Evolutionary conservation across 345 rosid species (phyloP).

Genomic region (Eutrema japonicum): DNA sequence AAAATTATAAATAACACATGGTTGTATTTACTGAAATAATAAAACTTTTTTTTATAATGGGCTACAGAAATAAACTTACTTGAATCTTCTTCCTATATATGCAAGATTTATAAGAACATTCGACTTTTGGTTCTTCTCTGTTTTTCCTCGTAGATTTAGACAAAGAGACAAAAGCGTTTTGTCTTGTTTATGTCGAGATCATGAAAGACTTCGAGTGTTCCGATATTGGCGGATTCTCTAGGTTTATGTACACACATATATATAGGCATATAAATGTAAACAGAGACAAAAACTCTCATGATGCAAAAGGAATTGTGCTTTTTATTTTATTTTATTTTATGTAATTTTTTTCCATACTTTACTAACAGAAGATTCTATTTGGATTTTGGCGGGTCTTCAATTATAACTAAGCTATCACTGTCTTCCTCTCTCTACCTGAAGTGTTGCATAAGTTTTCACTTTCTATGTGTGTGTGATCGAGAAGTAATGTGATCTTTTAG

Average conservation of each 20-base stretch:
- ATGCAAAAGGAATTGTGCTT: conserved; percentile 42
- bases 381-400: conserved; percentile 36
- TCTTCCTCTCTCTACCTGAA: conserved; percentile 46
- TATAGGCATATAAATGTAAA: conserved; percentile 38
- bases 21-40: conserved; percentile 1
- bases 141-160: conserved; percentile 26
- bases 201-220: conserved; percentile 32
- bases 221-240: conserved; percentile 35
- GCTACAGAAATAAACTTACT: conserved; percentile 32
- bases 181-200: conserved; percentile 37
- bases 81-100: conserved; percentile 36
- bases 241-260: conserved; percentile 37
- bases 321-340: conserved; percentile 17
- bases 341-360: conserved; percentile 20
- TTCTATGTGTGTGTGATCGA: conserved; percentile 40
- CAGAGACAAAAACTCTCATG: conserved; percentile 42
- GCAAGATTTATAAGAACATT: conserved; percentile 17
- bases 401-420: conserved; percentile 48
- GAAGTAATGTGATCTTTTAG: conserved; percentile 44
- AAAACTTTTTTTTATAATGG: too few relatives aligned
- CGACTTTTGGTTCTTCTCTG: conserved; percentile 1
- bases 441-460: conserved; percentile 50
- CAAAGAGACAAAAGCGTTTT: conserved; percentile 41
- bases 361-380: conserved; percentile 39
- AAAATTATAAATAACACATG: neutral